Evolutionary conservation across 2,329 filamentous ascomycete species (phyloP), one percentile per base, ranked within the genome.

Genomic region (Trichoderma oligosporum): DNA sequence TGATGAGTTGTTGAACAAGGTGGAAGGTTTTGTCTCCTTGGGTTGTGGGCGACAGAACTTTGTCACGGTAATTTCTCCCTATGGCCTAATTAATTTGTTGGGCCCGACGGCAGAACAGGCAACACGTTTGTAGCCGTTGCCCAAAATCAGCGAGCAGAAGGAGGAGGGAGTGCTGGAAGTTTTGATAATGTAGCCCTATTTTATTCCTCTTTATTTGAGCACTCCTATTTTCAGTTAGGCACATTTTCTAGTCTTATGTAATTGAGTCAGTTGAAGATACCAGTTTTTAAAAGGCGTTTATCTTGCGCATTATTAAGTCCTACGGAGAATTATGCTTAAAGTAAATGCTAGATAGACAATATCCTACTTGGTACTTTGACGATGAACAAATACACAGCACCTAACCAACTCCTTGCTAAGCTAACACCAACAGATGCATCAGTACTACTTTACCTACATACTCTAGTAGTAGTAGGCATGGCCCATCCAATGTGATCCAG

Each of bases 211-310:
- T 67, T 66, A 67, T 64, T 66, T 65, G 66, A 69, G 64, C 63
- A 55, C 67, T 63, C 61, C 64, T 66, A 67, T 60, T 64, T 63
- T 66, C 68, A 69, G 70, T 68, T 68, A 68, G 68, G 66, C 66
- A 68, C 61, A 48, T 58, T 65, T 69, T 68, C 72, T 76, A 76
- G 72, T 72, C 70, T 68, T 70, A 76, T 77, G 75, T 78, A 78
- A 78, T 72, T 70, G 63, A 71, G 62, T 76, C 78, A 78, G 77
- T 72, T 69, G 63, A 71, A n/a, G 62, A 76, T 72, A 68, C 67
- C 70, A 68, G 53, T 72, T 70, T n/a, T 75, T 68, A 42, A 33
- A 53, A 35, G 54, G 45, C 42, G 7, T 16, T 41, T 7, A 44
- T 27, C n/a, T 14, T 42, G 42, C 45, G 36, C 54, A 20, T 27